Conservation (phyloP, 179 eudicot species). For the Amaranthus tricolor region DNA sequence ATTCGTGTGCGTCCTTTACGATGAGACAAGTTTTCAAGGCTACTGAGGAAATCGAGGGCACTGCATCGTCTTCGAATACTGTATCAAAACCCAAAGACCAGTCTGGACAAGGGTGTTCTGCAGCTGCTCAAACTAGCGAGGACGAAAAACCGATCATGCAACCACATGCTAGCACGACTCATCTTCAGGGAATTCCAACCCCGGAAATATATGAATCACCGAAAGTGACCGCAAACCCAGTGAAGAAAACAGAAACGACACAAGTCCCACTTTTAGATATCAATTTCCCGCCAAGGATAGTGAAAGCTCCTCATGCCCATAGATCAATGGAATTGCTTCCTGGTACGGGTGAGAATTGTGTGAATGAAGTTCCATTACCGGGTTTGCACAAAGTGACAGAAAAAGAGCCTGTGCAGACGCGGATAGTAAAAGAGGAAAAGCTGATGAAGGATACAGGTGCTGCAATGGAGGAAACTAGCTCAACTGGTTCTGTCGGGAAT, state of each 20-base stretch:
- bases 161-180: slow-evolving; percentile 34
- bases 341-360: slow-evolving; percentile 41
- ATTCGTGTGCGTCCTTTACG: slow-evolving; percentile 85
- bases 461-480: slow-evolving; percentile 38
- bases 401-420: background rate
- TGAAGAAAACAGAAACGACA: slow-evolving; percentile 40
- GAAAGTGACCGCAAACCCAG: slow-evolving; percentile 50
- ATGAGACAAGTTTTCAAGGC: slow-evolving; percentile 80
- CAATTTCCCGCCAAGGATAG: slow-evolving; percentile 64
- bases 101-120: slow-evolving; percentile 41
- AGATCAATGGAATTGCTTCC: slow-evolving; percentile 27
- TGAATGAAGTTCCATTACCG: slow-evolving; percentile 28
- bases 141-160: slow-evolving; percentile 32
- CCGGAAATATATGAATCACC: slow-evolving; percentile 82
- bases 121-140: slow-evolving; percentile 31
- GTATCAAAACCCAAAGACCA: slow-evolving; percentile 41
- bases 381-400: slow-evolving; percentile 26
- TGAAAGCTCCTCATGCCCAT: slow-evolving; percentile 34
- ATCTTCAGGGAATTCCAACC: slow-evolving; percentile 71
- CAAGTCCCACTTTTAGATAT: slow-evolving; percentile 69
- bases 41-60: slow-evolving; percentile 50
- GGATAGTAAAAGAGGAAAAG: slow-evolving; percentile 15
- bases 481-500: slow-evolving; percentile 65
- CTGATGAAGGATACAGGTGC: slow-evolving; percentile 11
- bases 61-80: slow-evolving; percentile 51